phyloP scores from a whole-genome alignment of 78 protist species.

The Guillardia theta region DNA sequence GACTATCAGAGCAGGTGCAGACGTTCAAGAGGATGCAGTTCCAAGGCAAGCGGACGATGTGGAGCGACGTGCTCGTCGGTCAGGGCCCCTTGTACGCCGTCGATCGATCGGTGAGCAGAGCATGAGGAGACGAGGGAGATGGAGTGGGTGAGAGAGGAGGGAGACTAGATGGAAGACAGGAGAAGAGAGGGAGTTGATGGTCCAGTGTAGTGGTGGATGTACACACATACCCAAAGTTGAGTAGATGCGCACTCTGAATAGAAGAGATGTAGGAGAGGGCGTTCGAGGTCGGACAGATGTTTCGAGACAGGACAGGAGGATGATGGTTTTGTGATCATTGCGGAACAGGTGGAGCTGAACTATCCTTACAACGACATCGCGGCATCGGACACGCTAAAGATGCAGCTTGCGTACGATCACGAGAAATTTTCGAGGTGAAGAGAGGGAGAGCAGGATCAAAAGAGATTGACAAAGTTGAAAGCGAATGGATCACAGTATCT shows the following conservation, averaged over 20 bases:
- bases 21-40: too few relatives aligned
- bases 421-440: not conserved
- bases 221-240: not conserved
- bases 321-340: not conserved
- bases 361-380: not conserved
- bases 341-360: not conserved
- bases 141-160: too few relatives aligned
- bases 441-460: not conserved
- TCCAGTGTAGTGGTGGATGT: not conserved
- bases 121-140: too few relatives aligned
- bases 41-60: not conserved
- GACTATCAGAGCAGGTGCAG: too few relatives aligned
- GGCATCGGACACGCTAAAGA: not conserved
- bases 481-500: not conserved
- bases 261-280: too few relatives aligned
- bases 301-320: too few relatives aligned
- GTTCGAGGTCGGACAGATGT: too few relatives aligned
- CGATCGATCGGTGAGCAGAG: not conserved
- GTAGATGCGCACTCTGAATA: not conserved
- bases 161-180: too few relatives aligned
- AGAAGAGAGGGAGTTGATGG: too few relatives aligned
- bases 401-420: not conserved
- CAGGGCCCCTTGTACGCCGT: not conserved
- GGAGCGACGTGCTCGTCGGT: conserved; percentile 21
- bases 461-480: not conserved